Evolutionary conservation across 805 yeast genomes (phyloP).

Genomic region (Metschnikowia corniflorae): DNA sequence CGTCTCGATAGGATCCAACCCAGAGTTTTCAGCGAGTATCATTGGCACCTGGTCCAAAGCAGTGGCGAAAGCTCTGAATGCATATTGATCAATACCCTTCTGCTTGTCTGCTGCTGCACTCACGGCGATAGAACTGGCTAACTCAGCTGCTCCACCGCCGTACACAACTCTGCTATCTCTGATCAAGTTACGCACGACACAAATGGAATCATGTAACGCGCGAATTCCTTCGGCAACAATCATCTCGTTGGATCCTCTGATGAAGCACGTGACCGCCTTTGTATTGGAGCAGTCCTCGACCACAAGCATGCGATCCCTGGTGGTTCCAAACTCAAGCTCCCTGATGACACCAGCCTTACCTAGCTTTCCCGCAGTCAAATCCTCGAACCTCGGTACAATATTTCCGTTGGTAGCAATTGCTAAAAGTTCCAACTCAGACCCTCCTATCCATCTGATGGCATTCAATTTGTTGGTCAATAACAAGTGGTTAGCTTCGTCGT

Average conservation of each 20-base stretch:
- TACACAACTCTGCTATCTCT: slow-evolving; percentile 93
- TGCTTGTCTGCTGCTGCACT: slow-evolving; percentile 88
- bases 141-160: slow-evolving; percentile 99
- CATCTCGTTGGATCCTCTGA: slow-evolving; percentile 97
- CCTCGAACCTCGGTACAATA: slow-evolving; percentile 96
- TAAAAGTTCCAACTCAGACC: slow-evolving; percentile 89
- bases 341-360: slow-evolving; percentile 84
- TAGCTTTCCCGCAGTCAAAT: slow-evolving; percentile 71
- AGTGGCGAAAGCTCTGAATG: slow-evolving; percentile 89
- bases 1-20: slow-evolving; percentile 89
- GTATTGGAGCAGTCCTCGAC: slow-evolving; percentile 86
- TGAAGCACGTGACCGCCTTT: slow-evolving; percentile 86
- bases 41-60: slow-evolving; percentile 92
- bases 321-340: slow-evolving; percentile 93
- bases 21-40: slow-evolving; percentile 96
- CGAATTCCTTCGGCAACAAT: slow-evolving; percentile 95
- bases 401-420: slow-evolving; percentile 98
- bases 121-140: slow-evolving; percentile 88
- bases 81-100: slow-evolving; percentile 95
- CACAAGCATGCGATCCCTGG: slow-evolving; percentile 92
- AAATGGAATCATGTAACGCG: slow-evolving; percentile 92
- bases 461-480: slow-evolving; percentile 84
- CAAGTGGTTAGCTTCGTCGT: slow-evolving; percentile 96
- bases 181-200: slow-evolving; percentile 95
- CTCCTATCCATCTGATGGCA: slow-evolving; percentile 99